These are phyloP conservation scores for Diaporthe vaccinii DNA, from an alignment of 2,329 filamentous ascomycete genomes.

Conservation along the genomic window DNA sequence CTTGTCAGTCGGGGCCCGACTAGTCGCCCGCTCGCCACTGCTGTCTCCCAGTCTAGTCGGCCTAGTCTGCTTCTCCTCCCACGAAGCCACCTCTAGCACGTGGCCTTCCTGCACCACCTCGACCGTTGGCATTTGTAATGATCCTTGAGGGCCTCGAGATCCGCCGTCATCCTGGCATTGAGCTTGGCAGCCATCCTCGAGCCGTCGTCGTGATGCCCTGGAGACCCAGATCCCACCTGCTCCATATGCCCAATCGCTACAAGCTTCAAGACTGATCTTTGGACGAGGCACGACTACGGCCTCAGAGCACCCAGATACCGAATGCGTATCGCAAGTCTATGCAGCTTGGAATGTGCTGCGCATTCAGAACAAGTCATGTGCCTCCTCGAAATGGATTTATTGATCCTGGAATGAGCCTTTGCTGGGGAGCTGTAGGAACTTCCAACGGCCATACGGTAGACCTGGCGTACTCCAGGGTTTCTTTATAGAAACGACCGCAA, in stretches of 20 bases:
- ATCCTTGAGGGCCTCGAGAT: neutral
- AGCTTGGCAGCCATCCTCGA: neutral
- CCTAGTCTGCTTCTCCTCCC: neutral
- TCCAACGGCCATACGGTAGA: neutral
- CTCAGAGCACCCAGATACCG: neutral
- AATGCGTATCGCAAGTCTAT: neutral
- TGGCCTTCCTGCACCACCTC: slow-evolving; percentile 4
- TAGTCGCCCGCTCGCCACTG: slow-evolving; percentile 11
- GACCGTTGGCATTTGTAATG: neutral
- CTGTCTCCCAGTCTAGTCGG: neutral
- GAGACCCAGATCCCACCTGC: neutral
- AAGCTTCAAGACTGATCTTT: neutral
- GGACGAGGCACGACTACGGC: neutral
- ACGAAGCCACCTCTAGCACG: slow-evolving; percentile 9
- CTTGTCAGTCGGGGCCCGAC: slow-evolving; percentile 16
- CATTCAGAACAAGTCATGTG: neutral
- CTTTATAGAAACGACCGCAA: neutral
- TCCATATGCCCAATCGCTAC: neutral
- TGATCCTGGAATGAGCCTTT: neutral
- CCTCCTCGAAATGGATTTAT: neutral
- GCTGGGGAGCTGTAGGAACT: neutral
- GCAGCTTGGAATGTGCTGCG: neutral
- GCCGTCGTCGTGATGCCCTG: neutral
- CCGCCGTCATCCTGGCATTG: neutral
- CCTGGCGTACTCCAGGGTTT: neutral